Evolutionary conservation across 2,329 filamentous ascomycete species (phyloP).

Genomic region (Clarireedia homoeocarpa): DNA sequence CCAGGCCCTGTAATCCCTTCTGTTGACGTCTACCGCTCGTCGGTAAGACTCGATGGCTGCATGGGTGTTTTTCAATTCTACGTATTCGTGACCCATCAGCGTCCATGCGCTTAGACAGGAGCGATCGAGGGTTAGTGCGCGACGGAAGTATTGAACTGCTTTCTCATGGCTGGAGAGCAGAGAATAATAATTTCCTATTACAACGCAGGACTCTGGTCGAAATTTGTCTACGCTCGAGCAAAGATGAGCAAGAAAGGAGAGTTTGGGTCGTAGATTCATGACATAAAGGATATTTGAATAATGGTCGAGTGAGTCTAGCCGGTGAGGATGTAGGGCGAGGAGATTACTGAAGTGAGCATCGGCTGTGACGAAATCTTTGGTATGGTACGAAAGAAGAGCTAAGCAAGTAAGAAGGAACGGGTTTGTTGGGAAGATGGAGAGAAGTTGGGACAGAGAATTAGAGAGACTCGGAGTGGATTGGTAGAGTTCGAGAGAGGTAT

Average conservation of each 20-base stretch:
- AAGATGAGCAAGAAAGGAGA: slow-evolving; percentile 86
- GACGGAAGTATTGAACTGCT: slow-evolving; percentile 93
- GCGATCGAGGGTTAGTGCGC: slow-evolving; percentile 82
- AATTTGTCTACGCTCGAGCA: slow-evolving; percentile 92
- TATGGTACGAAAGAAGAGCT: slow-evolving; percentile 82
- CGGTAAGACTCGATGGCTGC: slow-evolving; percentile 96
- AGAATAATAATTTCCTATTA: slow-evolving; percentile 96
- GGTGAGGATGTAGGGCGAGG: slow-evolving; percentile 63
- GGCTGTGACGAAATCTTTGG: slow-evolving; percentile 66
- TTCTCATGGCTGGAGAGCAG: slow-evolving; percentile 94
- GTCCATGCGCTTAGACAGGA: slow-evolving; percentile 95
- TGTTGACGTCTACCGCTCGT: slow-evolving; percentile 89
- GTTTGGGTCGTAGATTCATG: slow-evolving; percentile 75
- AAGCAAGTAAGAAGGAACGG: slow-evolving; percentile 87
- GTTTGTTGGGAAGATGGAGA: slow-evolving; percentile 77
- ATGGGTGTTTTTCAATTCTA: slow-evolving; percentile 97
- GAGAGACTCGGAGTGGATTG: slow-evolving; percentile 72
- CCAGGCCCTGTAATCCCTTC: slow-evolving; percentile 95
- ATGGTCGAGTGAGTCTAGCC: slow-evolving; percentile 86
- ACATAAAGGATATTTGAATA: slow-evolving; percentile 98
- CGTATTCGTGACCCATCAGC: slow-evolving; percentile 97
- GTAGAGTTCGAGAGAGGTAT: slow-evolving; percentile 86
- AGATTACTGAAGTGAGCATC: slow-evolving; percentile 68
- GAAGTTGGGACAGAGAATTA: slow-evolving; percentile 66
- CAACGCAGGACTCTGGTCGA: slow-evolving; percentile 91